These are phyloP conservation scores for Calonectria hawksworthii DNA, from an alignment of 2,329 filamentous ascomycete genomes.

Conservation along the genomic window DNA sequence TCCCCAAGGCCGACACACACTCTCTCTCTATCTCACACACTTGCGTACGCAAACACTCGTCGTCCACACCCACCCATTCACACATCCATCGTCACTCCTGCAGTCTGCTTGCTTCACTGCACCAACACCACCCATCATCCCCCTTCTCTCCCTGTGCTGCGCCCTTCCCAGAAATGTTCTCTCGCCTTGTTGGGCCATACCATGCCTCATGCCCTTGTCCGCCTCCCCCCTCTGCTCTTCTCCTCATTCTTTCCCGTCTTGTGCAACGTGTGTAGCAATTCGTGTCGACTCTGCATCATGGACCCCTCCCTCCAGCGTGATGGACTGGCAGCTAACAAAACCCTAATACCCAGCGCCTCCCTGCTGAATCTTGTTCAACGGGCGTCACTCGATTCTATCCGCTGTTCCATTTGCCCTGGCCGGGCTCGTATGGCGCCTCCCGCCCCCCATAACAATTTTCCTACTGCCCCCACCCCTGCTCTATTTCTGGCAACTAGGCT, in stretches of 20 bases:
- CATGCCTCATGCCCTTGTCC: conserved; percentile 7
- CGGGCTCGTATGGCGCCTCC: conserved; percentile 8
- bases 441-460: conserved; percentile 1
- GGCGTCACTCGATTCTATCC: conserved; percentile 9
- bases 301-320: neutral
- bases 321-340: conserved; percentile 2
- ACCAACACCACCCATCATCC: conserved; percentile 11
- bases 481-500: conserved; percentile 31
- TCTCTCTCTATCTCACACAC: neutral
- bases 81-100: conserved; percentile 1
- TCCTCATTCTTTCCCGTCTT: conserved; percentile 7
- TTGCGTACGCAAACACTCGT: neutral
- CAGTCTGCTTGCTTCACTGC: neutral
- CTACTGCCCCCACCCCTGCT: conserved; percentile 13
- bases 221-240: conserved; percentile 5
- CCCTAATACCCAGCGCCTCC: conserved; percentile 9
- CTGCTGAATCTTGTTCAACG: conserved; percentile 15
- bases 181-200: conserved; percentile 20
- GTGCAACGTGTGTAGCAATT: neutral
- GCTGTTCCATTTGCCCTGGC: conserved; percentile 12
- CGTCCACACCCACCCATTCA: neutral
- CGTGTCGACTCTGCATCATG: neutral
- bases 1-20: neutral
- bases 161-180: conserved; percentile 10
- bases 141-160: conserved; percentile 11